Base-by-base conservation (phyloP, 1,284 basidiomycete species). In the Phaffia rhodozyma region DNA sequence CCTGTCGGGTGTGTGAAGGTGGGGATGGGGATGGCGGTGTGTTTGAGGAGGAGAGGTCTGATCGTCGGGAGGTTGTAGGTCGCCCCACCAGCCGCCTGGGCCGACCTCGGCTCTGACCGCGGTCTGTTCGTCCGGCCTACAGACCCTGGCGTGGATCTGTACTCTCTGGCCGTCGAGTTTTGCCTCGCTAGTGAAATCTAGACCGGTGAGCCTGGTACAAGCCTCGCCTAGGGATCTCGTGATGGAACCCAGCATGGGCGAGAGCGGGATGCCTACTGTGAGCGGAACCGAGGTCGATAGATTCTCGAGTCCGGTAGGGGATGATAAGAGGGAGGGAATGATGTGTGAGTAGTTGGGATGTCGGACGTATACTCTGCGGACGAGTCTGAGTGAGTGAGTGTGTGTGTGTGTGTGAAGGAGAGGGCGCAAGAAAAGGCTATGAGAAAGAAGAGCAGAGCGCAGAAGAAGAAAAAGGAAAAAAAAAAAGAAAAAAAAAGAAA, bases 281-380 rank as follows among this genome's bases (percentile, higher is more conserved):
- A 94, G 79, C 1, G 84, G 83, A 0, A 94, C 87, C 25, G 79
- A 78, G n/a, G 81, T 77, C 38, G 80, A 76, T 13, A 92, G 77
- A 2, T 77, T 79, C 47, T 82, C 80, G 20, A 90, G 75, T 1
- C 86, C 87, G 30, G 72, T 75, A 34, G 32, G 32, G 32, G 32
- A 34, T 13, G 81, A 74, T n/a, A 86, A 76, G 38, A 90, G 74
- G 18, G 84, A 88, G 2, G 77, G 74, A 6, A 87, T 79, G 49
- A 97, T 85, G 69, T 91, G 80, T 58, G 85, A 84, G 72, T 91
- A 92, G 72, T 90, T 88, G 20, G 92, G 92, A 78, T 93, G 91
- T 63, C 87, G 83, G 18, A 89, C 89, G 71, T 87, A 93, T 0
- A 89, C 84, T 68, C 82, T 83, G 70, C 85, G 83, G 13, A 96